Percentiles rank a stretch among this genome's conserved stretches.
These are phyloP conservation scores for Stemphylium beticola DNA, from an alignment of 2,329 filamentous ascomycete species.

Conservation along the genomic window DNA sequence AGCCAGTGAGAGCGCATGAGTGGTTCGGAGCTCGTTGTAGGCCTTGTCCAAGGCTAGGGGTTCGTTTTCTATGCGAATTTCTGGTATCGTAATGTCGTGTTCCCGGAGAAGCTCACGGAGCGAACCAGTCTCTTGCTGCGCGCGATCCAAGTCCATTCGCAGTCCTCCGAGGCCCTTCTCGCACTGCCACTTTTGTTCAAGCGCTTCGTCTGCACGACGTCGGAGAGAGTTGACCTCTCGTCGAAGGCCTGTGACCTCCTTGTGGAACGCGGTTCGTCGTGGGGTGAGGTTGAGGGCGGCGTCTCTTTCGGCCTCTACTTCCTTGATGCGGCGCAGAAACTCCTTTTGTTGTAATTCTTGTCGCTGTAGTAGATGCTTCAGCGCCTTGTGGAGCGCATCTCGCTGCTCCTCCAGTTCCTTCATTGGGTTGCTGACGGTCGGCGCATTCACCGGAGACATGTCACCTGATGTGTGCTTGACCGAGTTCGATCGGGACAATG, in stretches of 20 bases:
- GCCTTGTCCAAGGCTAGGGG: slow-evolving; percentile 76
- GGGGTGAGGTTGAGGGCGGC: slow-evolving; percentile 72
- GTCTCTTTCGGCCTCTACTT: slow-evolving; percentile 79
- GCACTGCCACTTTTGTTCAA: slow-evolving; percentile 95
- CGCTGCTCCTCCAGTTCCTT: slow-evolving; percentile 94
- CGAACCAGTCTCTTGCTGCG: slow-evolving; percentile 89
- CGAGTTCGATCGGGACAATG: slow-evolving; percentile 60
- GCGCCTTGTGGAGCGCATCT: slow-evolving; percentile 85
- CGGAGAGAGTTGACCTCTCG: slow-evolving; percentile 85
- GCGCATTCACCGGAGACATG: slow-evolving; percentile 64
- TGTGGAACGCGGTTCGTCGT: slow-evolving; percentile 79
- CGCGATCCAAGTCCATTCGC: slow-evolving; percentile 96
- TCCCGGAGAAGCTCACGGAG: slow-evolving; percentile 79
- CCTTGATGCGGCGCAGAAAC: slow-evolving; percentile 78
- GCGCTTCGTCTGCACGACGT: slow-evolving; percentile 86
- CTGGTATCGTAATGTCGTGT: slow-evolving; percentile 78
- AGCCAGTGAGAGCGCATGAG: slow-evolving; percentile 70
- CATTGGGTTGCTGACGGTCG: slow-evolving; percentile 53
- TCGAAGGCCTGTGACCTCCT: slow-evolving; percentile 78
- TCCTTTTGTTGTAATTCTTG: slow-evolving; percentile 85
- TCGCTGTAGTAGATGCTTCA: slow-evolving; percentile 83
- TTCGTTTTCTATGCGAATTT: slow-evolving; percentile 58
- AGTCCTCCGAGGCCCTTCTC: slow-evolving; percentile 87
- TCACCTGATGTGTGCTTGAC: slow-evolving; percentile 46
- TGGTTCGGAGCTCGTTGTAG: slow-evolving; percentile 76